Conservation (phyloP, 2,329 filamentous ascomycete species). For the Alternaria arbusti region DNA sequence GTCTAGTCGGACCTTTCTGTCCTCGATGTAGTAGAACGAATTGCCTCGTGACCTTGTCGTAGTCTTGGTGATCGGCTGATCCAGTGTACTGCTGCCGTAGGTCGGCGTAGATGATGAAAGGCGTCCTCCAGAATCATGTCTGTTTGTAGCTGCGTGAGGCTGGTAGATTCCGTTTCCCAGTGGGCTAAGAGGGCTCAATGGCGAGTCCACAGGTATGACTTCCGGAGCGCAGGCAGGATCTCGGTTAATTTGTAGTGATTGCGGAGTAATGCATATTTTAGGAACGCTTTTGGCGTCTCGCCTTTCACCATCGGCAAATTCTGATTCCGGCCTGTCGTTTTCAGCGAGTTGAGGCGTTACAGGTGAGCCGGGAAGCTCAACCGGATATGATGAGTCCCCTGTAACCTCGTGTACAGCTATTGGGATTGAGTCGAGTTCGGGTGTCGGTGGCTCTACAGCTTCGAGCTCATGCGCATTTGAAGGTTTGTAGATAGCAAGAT, state of each 20-base stretch:
- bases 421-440: constrained; percentile 32
- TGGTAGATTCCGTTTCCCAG: constrained; percentile 5
- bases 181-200: constrained; percentile 24
- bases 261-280: constrained; percentile 36
- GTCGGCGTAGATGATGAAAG: constrained; percentile 23
- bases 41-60: constrained; percentile 26
- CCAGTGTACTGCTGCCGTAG: constrained; percentile 3
- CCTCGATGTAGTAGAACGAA: constrained; percentile 35
- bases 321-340: neutral
- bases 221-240: constrained; percentile 57
- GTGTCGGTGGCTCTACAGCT: constrained; percentile 9
- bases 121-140: neutral
- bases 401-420: constrained; percentile 32
- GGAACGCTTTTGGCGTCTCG: constrained; percentile 4
- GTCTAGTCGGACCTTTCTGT: constrained; percentile 38
- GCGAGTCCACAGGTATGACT: constrained; percentile 38
- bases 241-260: constrained; percentile 44
- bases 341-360: neutral
- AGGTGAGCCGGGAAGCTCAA: constrained; percentile 32
- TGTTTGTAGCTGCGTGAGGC: neutral
- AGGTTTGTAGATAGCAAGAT: constrained; percentile 23
- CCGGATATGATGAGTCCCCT: constrained; percentile 34
- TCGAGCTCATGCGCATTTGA: constrained; percentile 38
- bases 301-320: neutral
- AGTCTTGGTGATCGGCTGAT: neutral